Evolutionary conservation across 768 basidiomycete genomes (phyloP).

Genomic region (Gloeopeniophorella convolvens): DNA sequence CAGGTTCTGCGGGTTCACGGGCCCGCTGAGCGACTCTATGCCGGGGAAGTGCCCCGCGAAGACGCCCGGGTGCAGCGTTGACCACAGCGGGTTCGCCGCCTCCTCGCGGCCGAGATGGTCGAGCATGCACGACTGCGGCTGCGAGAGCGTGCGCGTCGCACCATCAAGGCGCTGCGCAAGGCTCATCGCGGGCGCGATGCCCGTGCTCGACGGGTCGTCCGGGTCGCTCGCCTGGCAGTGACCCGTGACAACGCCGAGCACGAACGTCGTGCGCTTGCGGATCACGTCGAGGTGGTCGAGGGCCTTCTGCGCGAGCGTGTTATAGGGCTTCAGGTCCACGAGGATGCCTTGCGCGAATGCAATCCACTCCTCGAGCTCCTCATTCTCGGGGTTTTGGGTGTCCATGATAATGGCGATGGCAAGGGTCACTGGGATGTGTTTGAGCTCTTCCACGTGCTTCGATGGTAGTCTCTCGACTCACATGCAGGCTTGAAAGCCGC

Average conservation of each 20-base stretch:
- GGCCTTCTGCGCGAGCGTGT: slow-evolving; percentile 19
- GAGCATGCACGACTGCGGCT: slow-evolving; percentile 11
- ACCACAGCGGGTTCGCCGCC: slow-evolving; percentile 17
- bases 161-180: slow-evolving; percentile 16
- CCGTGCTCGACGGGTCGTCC: neutral
- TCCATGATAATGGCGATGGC: slow-evolving; percentile 26
- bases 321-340: slow-evolving; percentile 9
- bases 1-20: slow-evolving; percentile 15
- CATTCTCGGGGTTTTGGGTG: slow-evolving; percentile 16
- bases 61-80: slow-evolving; percentile 8
- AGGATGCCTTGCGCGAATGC: slow-evolving; percentile 19
- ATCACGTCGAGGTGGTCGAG: slow-evolving; percentile 19
- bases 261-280: slow-evolving; percentile 19
- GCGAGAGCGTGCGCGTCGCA: slow-evolving; percentile 17
- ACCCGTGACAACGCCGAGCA: slow-evolving; percentile 12
- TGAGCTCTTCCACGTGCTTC: neutral
- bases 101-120: slow-evolving; percentile 20
- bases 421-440: slow-evolving; percentile 17
- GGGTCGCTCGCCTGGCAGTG: slow-evolving; percentile 3
- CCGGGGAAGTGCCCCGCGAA: slow-evolving; percentile 24
- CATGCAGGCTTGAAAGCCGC: slow-evolving; percentile 18
- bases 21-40: slow-evolving; percentile 22
- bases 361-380: slow-evolving; percentile 26
- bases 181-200: slow-evolving; percentile 6
- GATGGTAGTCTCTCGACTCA: slow-evolving; percentile 5